Evolutionary conservation across 805 yeast species (phyloP), one percentile per base, ranked within the genome.

Genomic region (Barnettozyma sucrosica): DNA sequence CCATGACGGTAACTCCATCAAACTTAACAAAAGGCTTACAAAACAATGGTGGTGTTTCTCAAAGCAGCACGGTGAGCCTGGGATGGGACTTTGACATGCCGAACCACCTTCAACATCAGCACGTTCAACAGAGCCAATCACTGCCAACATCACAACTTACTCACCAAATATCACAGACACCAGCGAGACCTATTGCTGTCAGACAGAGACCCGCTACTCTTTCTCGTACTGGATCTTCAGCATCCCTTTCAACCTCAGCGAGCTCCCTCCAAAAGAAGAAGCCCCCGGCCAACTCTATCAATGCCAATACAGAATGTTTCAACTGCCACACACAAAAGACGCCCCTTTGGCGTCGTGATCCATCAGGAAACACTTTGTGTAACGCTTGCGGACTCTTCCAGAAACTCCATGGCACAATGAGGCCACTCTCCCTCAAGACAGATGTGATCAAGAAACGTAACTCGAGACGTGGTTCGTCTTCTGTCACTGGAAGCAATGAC

Each of bases 361-460:
- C 95, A 0, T 82, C 81, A 50, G 97, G 97, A 1, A 83, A 86
- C 58, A 93, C 97, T 0, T 69, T 92, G 51, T 90, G 98, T 66
- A 90, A 90, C 65, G 98, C 98, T 0, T 90, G 98, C 68, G 98
- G 98, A 0, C 70, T 92, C 53, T 90, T 90, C 59, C 74, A 85
- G 57, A 92, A 92, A 64, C 71, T 90, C 19, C 97, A 92, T 60
- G 98, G 97, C 8, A 92, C 88, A 4, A 93, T 86, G 50, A 71
- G 98, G 48, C 98, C 98, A 1, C 71, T 90, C 44, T 83, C 93
- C 18, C 72, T 89, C 58, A 89, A 90, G 62, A 88, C 97, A 0
- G 97, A 90, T 63, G 90, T 89, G 2, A 90, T 92, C 52, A 89
- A 89, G 66, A 87, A 89, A 65, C 75, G 97, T 53, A 65, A 64